Evolutionary conservation across 2,329 filamentous ascomycete species (phyloP).

Genomic region (Diaporthe sp.): DNA sequence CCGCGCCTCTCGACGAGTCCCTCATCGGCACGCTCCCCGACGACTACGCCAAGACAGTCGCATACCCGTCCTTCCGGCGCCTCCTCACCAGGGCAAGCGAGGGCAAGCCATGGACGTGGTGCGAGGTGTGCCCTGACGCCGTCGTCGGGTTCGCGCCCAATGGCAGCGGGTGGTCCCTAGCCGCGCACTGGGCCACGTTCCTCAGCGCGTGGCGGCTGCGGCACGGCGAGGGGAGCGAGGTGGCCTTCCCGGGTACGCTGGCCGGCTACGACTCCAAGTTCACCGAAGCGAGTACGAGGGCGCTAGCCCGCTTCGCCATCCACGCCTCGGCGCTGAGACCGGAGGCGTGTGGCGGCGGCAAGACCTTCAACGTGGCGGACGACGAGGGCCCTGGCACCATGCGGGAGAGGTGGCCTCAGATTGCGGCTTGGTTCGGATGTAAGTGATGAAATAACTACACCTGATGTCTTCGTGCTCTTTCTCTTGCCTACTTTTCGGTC

Average conservation of each 20-base stretch:
- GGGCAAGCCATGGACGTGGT: conserved; percentile 53
- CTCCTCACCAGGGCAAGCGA: conserved; percentile 50
- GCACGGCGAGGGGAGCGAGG: conserved; percentile 44
- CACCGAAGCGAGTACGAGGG: conserved; percentile 51
- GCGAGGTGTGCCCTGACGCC: conserved; percentile 55
- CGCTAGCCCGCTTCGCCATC: conserved; percentile 49
- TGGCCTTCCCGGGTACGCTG: conserved; percentile 26
- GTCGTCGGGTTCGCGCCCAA: conserved; percentile 57
- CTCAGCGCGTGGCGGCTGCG: conserved; percentile 53
- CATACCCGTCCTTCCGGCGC: conserved; percentile 52
- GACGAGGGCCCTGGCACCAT: conserved; percentile 47
- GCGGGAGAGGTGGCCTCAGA: conserved; percentile 50
- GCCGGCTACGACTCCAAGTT: conserved; percentile 42
- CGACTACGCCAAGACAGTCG: conserved; percentile 53
- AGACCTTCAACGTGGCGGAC: conserved; percentile 53
- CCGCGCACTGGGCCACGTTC: conserved; percentile 57
- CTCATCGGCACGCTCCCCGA: conserved; percentile 52
- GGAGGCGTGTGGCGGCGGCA: conserved; percentile 46
- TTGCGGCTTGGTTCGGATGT: conserved; percentile 52
- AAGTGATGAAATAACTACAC: conserved; percentile 43
- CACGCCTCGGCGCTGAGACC: conserved; percentile 49
- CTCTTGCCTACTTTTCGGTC: background rate
- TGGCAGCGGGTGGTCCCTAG: conserved; percentile 53
- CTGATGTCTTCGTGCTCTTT: background rate
- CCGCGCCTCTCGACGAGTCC: conserved; percentile 50